Percentiles rank a stretch among this genome's conserved stretches.
phyloP scores from a whole-genome alignment of 768 basidiomycete genomes.

The Macrocybe gigantea region DNA sequence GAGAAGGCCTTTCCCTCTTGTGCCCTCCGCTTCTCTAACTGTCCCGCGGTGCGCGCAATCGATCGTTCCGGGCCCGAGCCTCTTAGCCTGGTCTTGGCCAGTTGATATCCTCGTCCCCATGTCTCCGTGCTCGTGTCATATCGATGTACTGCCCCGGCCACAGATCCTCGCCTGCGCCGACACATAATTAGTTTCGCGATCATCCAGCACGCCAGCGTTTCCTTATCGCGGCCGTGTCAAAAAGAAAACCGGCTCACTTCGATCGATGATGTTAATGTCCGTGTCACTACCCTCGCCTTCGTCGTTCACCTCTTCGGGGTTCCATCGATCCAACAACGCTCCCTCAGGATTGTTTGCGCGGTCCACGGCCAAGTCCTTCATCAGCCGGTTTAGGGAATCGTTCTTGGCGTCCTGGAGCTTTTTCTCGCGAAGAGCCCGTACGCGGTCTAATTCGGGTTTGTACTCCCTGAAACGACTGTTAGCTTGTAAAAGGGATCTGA shows the following conservation, averaged over 20 bases:
- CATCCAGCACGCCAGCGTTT: slow-evolving; percentile 5
- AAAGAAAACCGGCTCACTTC: slow-evolving; percentile 41
- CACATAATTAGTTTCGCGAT: slow-evolving; percentile 8
- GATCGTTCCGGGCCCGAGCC: no score
- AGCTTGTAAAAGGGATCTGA: background rate
- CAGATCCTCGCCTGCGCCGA: slow-evolving; percentile 50
- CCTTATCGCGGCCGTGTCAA: background rate
- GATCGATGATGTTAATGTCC: slow-evolving; percentile 61
- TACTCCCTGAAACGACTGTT: slow-evolving; percentile 60
- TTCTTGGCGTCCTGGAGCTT: slow-evolving; percentile 61
- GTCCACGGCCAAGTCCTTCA: slow-evolving; percentile 79
- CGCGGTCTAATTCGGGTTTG: slow-evolving; percentile 79
- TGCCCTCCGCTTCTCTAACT: no score
- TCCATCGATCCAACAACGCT: slow-evolving; percentile 57
- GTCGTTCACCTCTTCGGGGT: slow-evolving; percentile 48
- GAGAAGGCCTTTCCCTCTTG: no score
- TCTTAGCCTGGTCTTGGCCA: slow-evolving; percentile 67
- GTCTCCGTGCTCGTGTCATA: slow-evolving; percentile 53
- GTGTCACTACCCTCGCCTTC: slow-evolving; percentile 49
- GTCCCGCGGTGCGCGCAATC: no score
- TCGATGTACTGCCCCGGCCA: slow-evolving; percentile 77
- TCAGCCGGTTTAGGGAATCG: slow-evolving; percentile 70
- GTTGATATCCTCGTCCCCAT: slow-evolving; percentile 48
- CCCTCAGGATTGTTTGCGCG: slow-evolving; percentile 55
- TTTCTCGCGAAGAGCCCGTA: slow-evolving; percentile 58